A percentile compares a stretch with the other conserved stretches of the same genome.
Conservation (phyloP, 1,284 basidiomycete species). For the Marasmius sp. region DNA sequence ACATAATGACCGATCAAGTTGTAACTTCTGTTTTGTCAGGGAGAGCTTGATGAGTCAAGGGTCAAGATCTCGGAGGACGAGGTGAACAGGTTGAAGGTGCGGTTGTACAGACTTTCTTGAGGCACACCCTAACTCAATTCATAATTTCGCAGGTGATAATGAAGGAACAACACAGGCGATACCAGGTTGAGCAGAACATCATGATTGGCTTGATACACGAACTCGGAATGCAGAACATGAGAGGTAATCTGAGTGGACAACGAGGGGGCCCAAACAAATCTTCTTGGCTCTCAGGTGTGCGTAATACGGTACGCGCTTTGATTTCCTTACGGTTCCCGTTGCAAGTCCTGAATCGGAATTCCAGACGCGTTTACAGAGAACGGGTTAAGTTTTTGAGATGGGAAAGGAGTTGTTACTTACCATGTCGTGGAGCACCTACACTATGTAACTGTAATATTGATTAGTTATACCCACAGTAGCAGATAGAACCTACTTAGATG, state of each 20-base stretch:
- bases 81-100: conserved; percentile 59
- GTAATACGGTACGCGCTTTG: conserved; percentile 5
- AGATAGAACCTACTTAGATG: no score
- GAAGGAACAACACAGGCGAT: conserved; percentile 57
- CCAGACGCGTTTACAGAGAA: neutral
- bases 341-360: neutral
- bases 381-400: neutral
- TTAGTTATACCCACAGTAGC: no score
- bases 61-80: conserved; percentile 75
- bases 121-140: neutral
- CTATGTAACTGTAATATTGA: no score
- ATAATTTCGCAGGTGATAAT: conserved; percentile 44
- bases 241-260: conserved; percentile 40
- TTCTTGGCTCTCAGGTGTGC: conserved; percentile 12
- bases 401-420: no score
- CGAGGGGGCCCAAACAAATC: conserved; percentile 4
- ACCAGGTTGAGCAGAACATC: conserved; percentile 75
- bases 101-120: conserved; percentile 4
- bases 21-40: conserved; percentile 32
- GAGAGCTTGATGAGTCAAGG: conserved; percentile 70
- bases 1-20: neutral
- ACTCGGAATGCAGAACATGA: conserved; percentile 62
- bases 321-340: neutral
- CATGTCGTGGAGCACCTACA: no score
- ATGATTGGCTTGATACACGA: conserved; percentile 78